phyloP scores from a whole-genome alignment of 495 filamentous ascomycete genomes.

The Hyaloscypha hepaticicola region DNA sequence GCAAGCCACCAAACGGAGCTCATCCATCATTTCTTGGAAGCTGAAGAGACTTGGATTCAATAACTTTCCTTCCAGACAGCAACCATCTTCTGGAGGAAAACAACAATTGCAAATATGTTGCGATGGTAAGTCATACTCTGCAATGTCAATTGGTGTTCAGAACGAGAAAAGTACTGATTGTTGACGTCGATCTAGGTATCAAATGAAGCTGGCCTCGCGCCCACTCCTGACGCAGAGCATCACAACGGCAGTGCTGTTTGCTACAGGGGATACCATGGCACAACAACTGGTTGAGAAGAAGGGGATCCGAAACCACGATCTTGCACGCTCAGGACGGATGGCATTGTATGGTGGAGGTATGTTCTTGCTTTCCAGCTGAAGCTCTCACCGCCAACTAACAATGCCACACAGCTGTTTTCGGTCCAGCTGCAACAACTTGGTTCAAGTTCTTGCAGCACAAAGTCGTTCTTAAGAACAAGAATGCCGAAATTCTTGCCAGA shows the following conservation, averaged over 20 bases:
- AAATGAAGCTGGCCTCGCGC: conserved; percentile 72
- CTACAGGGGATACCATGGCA: conserved; percentile 85
- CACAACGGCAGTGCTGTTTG: conserved; percentile 86
- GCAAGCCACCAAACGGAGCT: not conserved
- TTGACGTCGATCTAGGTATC: conserved; percentile 64
- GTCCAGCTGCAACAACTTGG: conserved; percentile 88
- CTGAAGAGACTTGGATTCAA: not conserved
- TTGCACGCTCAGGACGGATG: conserved; percentile 84
- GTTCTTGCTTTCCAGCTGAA: conserved; percentile 15
- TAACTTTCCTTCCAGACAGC: conserved; percentile 1
- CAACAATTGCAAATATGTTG: conserved; percentile 26
- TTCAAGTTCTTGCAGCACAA: conserved; percentile 73
- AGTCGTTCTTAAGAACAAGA: conserved; percentile 62
- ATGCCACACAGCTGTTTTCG: conserved; percentile 69
- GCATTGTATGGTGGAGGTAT: conserved; percentile 86
- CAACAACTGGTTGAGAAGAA: conserved; percentile 88
- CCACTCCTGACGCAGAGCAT: conserved; percentile 87
- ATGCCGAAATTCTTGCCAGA: conserved; percentile 72
- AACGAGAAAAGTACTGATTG: not conserved
- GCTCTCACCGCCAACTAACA: conserved; percentile 18
- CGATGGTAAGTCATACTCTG: conserved; percentile 25
- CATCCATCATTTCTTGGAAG: not conserved
- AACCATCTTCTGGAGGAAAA: conserved; percentile 3
- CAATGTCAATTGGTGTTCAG: conserved; percentile 6
- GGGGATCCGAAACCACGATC: conserved; percentile 77